Evolutionary conservation across 1,284 basidiomycete genomes (phyloP).

Genomic region (Rhodotorula sp.): DNA sequence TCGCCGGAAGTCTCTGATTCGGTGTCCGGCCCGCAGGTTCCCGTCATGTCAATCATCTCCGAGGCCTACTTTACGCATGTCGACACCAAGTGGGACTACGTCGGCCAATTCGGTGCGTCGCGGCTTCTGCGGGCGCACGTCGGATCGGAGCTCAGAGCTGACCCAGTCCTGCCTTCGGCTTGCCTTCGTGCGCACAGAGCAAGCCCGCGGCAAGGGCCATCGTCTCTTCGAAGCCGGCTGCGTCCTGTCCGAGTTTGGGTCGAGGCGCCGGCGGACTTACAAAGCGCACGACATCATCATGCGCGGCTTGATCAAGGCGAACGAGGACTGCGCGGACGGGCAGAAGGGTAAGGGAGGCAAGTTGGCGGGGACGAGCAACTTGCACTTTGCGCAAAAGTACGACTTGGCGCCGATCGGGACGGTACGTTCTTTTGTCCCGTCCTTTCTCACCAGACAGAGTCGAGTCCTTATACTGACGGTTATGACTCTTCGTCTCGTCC

Average conservation of each 20-base stretch:
- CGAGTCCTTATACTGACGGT: too few relatives aligned
- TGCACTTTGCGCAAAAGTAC: slow-evolving; percentile 75
- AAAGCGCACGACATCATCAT: slow-evolving; percentile 77
- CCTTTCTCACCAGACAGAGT: neutral
- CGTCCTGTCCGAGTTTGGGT: slow-evolving; percentile 88
- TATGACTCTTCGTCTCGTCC: neutral
- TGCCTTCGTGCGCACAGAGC: slow-evolving; percentile 45
- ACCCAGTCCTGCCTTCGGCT: neutral
- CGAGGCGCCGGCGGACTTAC: slow-evolving; percentile 78
- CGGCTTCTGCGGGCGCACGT: too few relatives aligned
- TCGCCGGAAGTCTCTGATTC: too few relatives aligned
- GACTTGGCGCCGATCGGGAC: slow-evolving; percentile 59
- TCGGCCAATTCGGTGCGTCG: slow-evolving; percentile 67
- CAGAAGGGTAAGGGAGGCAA: slow-evolving; percentile 55
- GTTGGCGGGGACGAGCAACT: slow-evolving; percentile 84
- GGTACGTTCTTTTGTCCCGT: neutral
- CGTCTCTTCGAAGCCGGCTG: slow-evolving; percentile 68
- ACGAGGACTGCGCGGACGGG: slow-evolving; percentile 53
- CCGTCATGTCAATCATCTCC: slow-evolving; percentile 52
- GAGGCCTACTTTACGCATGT: slow-evolving; percentile 61
- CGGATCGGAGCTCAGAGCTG: too few relatives aligned
- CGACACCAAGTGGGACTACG: slow-evolving; percentile 77
- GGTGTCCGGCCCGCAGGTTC: slow-evolving; percentile 44
- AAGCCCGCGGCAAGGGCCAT: slow-evolving; percentile 69
- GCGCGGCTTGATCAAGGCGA: slow-evolving; percentile 65